These are phyloP conservation scores for Edaphochlamys debaryana DNA, from an alignment of 139 green algal species.

Conservation along the genomic window DNA sequence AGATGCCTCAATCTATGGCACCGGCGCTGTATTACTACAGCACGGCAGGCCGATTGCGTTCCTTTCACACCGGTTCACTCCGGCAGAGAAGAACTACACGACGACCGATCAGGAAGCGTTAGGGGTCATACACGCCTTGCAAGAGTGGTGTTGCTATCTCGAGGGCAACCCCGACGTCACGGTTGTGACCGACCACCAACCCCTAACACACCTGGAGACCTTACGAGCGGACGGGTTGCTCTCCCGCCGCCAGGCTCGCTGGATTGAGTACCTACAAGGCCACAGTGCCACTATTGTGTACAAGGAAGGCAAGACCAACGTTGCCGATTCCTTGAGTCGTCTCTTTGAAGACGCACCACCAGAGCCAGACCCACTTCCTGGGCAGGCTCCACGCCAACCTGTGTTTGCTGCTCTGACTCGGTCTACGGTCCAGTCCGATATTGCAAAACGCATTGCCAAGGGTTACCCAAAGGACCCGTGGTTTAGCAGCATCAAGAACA, in stretches of 20 bases:
- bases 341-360: neutral
- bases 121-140: neutral
- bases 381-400: neutral
- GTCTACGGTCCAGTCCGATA: neutral
- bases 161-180: neutral
- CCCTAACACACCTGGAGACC: neutral
- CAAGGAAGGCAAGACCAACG: neutral
- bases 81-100: constrained; percentile 7
- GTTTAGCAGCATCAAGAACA: neutral
- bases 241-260: constrained; percentile 18
- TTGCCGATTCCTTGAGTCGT: neutral
- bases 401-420: neutral
- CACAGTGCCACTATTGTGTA: neutral
- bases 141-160: neutral
- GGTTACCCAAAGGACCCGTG: neutral
- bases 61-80: neutral
- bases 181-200: neutral
- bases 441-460: neutral
- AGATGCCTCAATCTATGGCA: neutral
- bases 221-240: neutral
- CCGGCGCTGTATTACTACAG: neutral
- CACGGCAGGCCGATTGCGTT: neutral
- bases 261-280: constrained; percentile 15
- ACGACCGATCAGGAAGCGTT: neutral
- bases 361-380: neutral